Conservation (phyloP, 768 basidiomycete species). For the Steccherinum ochraceum region DNA sequence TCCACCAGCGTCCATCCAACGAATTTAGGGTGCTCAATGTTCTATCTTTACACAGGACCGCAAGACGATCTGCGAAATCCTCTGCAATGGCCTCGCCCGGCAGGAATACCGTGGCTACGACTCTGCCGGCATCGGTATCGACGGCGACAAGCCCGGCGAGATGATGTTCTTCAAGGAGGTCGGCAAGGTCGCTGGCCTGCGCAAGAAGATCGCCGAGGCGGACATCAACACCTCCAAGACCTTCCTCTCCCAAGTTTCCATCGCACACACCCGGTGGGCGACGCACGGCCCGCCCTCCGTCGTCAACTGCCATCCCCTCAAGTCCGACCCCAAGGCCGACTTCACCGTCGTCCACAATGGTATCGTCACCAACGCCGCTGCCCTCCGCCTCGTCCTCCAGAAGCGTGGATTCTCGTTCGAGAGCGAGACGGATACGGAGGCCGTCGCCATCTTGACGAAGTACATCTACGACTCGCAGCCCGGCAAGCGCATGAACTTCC, state of each 20-base stretch:
- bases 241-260: constrained; percentile 84
- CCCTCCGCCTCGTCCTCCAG: constrained; percentile 87
- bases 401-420: constrained; percentile 94
- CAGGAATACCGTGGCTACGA: constrained; percentile 99
- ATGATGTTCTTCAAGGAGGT: constrained; percentile 94
- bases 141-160: constrained; percentile 79
- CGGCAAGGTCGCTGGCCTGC: constrained; percentile 91
- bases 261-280: constrained; percentile 99
- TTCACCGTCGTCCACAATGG: constrained; percentile 98
- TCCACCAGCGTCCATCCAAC: neutral
- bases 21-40: neutral
- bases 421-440: constrained; percentile 97
- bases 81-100: constrained; percentile 85
- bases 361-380: constrained; percentile 91
- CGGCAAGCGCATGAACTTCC: constrained; percentile 82
- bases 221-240: constrained; percentile 68
- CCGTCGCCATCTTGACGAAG: constrained; percentile 92
- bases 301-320: constrained; percentile 92
- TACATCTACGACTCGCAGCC: constrained; percentile 94
- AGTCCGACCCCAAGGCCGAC: constrained; percentile 72
- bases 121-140: constrained; percentile 85
- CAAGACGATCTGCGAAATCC: constrained; percentile 84
- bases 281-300: constrained; percentile 90
- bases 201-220: constrained; percentile 79
- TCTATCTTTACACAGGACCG: constrained; percentile 51